Conservation (phyloP, 202 grass and related monocot genomes). For the Cymbopogon flexuosus region DNA sequence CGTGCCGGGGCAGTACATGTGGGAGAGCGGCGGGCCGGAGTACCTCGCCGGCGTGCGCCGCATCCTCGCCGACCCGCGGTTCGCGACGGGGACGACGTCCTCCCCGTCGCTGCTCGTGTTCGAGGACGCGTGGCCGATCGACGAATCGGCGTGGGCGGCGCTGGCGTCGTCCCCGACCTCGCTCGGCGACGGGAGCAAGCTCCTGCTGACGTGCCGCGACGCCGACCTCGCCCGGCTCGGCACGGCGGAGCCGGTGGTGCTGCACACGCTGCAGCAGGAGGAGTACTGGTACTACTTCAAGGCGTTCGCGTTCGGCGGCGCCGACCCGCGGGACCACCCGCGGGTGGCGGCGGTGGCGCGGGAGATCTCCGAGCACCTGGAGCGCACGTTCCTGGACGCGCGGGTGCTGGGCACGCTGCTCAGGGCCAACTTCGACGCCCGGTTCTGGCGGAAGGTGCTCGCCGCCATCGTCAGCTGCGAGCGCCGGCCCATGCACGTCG, state of each 20-base stretch:
- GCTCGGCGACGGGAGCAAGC: conserved; percentile 28
- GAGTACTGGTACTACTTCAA: conserved; percentile 54
- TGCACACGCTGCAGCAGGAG: background rate
- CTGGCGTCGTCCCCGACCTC: conserved; percentile 9
- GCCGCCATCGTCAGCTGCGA: conserved; percentile 9
- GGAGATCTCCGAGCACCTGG: conserved; percentile 13
- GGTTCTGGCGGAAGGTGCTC: conserved; percentile 32
- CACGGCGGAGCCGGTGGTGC: conserved; percentile 22
- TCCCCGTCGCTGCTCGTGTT: conserved; percentile 28
- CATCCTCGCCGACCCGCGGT: background rate
- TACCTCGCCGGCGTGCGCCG: conserved; percentile 32
- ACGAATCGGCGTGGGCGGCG: conserved; percentile 22
- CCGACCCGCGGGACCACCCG: conserved; percentile 24
- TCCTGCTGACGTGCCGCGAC: conserved; percentile 29
- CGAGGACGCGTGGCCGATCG: conserved; percentile 47
- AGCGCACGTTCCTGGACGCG: conserved; percentile 21
- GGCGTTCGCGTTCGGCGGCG: conserved; percentile 37
- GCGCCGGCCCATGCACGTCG: conserved; percentile 20
- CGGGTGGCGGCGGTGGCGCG: conserved; percentile 16
- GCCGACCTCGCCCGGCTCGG: conserved; percentile 6
- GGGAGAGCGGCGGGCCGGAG: conserved; percentile 37
- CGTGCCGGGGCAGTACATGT: background rate
- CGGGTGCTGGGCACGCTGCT: conserved; percentile 24
- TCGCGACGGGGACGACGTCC: background rate
- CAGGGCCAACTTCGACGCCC: conserved; percentile 18